A percentile compares a stretch with the other conserved stretches of the same genome.
These are phyloP conservation scores for Casaregolazyma lundiana DNA, from an alignment of 1,139 yeast species.

Conservation along the genomic window DNA sequence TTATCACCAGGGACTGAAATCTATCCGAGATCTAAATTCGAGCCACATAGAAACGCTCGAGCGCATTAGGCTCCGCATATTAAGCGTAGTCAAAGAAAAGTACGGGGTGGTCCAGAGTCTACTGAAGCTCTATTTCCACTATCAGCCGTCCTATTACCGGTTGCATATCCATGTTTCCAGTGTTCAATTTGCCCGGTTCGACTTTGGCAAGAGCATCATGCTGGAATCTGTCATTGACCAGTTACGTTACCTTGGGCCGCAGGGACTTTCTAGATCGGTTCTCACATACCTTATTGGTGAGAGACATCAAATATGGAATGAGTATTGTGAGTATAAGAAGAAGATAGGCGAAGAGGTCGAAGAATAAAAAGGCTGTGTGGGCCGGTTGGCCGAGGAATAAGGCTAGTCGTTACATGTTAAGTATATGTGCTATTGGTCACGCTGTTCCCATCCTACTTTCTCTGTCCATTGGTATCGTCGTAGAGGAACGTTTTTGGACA, in stretches of 20 bases:
- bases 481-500: too few relatives aligned
- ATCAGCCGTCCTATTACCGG: conserved; percentile 95
- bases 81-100: conserved; percentile 43
- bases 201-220: conserved; percentile 78
- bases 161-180: conserved; percentile 91
- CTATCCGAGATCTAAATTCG: conserved; percentile 68
- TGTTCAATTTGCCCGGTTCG: conserved; percentile 65
- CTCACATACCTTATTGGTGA: conserved; percentile 65
- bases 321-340: neutral
- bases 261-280: conserved; percentile 47
- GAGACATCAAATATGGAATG: conserved; percentile 68
- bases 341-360: neutral
- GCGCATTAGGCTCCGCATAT: conserved; percentile 43
- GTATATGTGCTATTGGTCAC: too few relatives aligned
- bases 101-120: conserved; percentile 47
- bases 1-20: conserved; percentile 61
- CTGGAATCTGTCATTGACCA: conserved; percentile 80
- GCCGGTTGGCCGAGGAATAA: neutral
- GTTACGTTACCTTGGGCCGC: conserved; percentile 47
- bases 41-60: conserved; percentile 56
- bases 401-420: neutral
- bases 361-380: neutral
- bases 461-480: too few relatives aligned
- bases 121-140: conserved; percentile 73
- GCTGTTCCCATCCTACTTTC: too few relatives aligned